Conservation (phyloP, 1,139 yeast genomes). For the Geotrichum phurueaensis region DNA sequence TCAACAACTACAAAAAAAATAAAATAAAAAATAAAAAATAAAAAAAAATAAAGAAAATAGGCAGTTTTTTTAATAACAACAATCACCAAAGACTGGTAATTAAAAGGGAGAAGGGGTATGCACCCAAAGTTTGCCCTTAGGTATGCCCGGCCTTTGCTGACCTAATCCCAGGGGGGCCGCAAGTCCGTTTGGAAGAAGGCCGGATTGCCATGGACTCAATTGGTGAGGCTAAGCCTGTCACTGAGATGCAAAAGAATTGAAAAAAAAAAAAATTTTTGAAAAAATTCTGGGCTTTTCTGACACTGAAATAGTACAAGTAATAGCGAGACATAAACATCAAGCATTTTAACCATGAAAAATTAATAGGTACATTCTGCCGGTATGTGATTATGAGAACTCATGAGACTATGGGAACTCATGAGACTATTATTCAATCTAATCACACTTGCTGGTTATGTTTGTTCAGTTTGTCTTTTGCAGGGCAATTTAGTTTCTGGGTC, state of each 20-base stretch:
- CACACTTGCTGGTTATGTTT: no score
- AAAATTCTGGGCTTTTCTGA: background rate
- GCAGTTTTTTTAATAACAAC: no score
- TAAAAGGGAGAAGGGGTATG: no score
- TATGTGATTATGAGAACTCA: background rate
- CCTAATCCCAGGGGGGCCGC: background rate
- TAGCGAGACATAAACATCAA: background rate
- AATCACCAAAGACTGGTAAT: no score
- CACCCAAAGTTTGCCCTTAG: background rate
- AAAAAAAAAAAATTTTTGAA: background rate
- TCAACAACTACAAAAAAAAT: background rate
- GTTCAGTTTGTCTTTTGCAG: no score
- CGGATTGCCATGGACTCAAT: background rate
- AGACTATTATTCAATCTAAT: no score
- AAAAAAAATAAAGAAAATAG: background rate
- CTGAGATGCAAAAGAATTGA: background rate
- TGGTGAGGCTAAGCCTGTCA: background rate
- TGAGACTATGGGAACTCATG: no score
- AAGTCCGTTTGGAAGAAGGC: background rate
- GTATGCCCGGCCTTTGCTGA: background rate
- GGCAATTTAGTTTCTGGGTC: background rate
- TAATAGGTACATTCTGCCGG: background rate
- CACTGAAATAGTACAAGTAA: background rate
- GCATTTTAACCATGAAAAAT: background rate
- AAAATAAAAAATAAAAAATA: background rate